These are phyloP conservation scores for Ophiostoma ulmi DNA, from an alignment of 2,329 filamentous ascomycete species.

Conservation along the genomic window DNA sequence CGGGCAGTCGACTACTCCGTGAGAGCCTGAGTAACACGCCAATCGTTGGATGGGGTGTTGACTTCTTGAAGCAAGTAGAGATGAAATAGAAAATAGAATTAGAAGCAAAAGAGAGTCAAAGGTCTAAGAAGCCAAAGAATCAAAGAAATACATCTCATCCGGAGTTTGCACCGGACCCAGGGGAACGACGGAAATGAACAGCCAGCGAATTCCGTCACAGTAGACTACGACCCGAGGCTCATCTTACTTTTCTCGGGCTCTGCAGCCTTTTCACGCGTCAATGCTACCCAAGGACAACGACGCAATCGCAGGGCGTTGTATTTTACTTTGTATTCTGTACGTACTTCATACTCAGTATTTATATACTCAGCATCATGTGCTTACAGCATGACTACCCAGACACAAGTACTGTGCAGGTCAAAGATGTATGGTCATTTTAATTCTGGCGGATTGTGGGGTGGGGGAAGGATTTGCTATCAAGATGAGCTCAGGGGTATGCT, in stretches of 20 bases:
- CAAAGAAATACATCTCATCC: not conserved
- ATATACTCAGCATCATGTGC: too few species aligned
- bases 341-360: too few species aligned
- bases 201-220: not conserved
- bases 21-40: not conserved
- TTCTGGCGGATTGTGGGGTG: not conserved
- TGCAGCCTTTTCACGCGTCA: not conserved
- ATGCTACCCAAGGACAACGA: not conserved
- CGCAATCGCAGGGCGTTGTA: not conserved
- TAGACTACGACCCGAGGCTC: not conserved
- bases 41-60: too few species aligned
- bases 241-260: not conserved
- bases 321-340: not conserved
- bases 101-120: not conserved
- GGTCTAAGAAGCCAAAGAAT: too few species aligned
- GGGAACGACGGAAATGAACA: not conserved
- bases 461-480: not conserved
- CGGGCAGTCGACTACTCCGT: not conserved
- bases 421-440: not conserved
- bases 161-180: not conserved
- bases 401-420: not conserved
- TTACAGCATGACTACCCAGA: too few species aligned
- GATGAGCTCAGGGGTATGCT: not conserved
- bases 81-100: not conserved
- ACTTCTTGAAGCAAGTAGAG: not conserved